Base-by-base conservation (phyloP, 2,329 filamentous ascomycete genomes). In the Arachnomyces sp. region DNA sequence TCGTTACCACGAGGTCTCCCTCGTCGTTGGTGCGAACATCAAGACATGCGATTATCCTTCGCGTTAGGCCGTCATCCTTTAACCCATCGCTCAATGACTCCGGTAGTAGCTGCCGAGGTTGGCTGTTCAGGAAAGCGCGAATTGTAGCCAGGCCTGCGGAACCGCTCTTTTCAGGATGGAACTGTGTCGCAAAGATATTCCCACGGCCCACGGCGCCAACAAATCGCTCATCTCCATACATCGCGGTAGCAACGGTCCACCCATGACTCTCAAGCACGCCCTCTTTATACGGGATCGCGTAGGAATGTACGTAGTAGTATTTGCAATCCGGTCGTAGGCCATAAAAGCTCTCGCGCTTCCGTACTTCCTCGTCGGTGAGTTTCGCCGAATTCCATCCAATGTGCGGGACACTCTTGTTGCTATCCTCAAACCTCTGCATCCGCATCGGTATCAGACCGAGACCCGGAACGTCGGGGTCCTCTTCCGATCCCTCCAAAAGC, bases 281-380 rank as follows among this genome's bases (percentile, higher is more conserved):
- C 34, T 75, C 65, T 38, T 67, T 66, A 60, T 95, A 94, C 2
- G 82, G 82, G 17, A 79, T 81, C 43, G 88, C 89, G 66, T 92
- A 98, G 2, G 87, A 89, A 71, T 98, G 92, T 42, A 98, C 90
- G 59, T 98, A 98, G 68, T 98, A 98, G 71, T 98, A 98, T 64
- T 96, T 98, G 58, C 85, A 94, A 39, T 74, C 73, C 1, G 85
- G 81, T 18, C 76, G 71, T 39, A 98, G 67, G 42, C 84, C 88
- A 61, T 90, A 95, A 43, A 96, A 75, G 50, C 71, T 76, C 47
- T 76, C 65, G 13, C 65, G 57, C 45, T 51, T 57, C 7, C 59
- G 60, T 43, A 58, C 64, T 46, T 40, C 59, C 44, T 61, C 67
- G 44, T 54, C 66, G 49, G 45, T 63, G 53, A 46, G 64, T 53